Evolutionary conservation across 176 grass and related monocot genomes (phyloP).

Genomic region (Thalia dealbata): DNA sequence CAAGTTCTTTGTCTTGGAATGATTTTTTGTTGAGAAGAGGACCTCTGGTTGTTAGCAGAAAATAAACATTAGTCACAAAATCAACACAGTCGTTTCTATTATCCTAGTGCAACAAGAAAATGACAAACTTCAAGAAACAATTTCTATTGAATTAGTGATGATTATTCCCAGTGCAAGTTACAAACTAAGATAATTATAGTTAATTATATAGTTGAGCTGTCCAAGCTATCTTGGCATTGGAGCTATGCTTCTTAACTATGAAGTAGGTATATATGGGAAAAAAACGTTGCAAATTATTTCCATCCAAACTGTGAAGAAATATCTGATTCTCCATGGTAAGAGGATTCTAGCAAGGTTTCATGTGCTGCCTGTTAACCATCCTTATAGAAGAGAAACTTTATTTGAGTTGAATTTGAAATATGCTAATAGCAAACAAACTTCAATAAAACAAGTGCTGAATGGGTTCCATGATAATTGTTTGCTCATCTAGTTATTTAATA

Average conservation of each 20-base stretch:
- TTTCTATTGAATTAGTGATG: not conserved
- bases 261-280: not conserved
- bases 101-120: not conserved
- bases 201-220: not conserved
- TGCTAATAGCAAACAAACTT: not conserved
- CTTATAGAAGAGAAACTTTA: not conserved
- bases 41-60: not conserved
- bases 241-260: not conserved
- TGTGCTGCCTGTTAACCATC: not conserved
- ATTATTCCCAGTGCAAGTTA: too few relatives aligned
- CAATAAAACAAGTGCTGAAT: not conserved
- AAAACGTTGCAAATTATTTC: not conserved
- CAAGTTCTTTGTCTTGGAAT: constrained; percentile 8
- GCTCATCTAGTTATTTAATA: not conserved
- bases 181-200: not conserved
- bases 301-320: not conserved
- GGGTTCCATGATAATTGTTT: not conserved
- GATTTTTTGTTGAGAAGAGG: constrained; percentile 14
- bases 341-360: not conserved
- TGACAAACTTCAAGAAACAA: not conserved
- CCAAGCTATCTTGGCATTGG: not conserved
- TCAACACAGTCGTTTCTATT: not conserved
- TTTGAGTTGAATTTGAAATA: not conserved
- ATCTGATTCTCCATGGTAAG: not conserved
- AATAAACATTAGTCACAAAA: not conserved